Evolutionary conservation across 345 rosid genomes (phyloP).

Genomic region (Corchorus olitorius): DNA sequence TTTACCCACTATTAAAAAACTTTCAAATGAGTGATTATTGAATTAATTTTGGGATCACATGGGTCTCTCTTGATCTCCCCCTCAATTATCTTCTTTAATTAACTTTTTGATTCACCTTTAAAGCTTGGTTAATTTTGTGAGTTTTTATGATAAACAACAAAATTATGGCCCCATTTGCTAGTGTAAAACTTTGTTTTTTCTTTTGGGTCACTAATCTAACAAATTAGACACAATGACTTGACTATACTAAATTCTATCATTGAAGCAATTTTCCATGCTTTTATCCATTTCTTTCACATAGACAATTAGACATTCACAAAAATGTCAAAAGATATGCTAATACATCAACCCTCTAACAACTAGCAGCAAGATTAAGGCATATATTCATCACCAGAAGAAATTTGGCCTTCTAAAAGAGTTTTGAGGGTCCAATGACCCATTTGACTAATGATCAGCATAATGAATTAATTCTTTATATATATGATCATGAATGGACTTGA

Average conservation of each 20-base stretch:
- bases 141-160: constrained; percentile 30
- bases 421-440: neutral
- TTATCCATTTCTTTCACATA: neutral
- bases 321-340: neutral
- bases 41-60: constrained; percentile 24
- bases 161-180: constrained; percentile 12
- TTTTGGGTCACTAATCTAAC: constrained; percentile 6
- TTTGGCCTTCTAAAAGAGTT: neutral
- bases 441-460: neutral
- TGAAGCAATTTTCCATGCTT: neutral
- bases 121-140: constrained; percentile 22
- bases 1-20: constrained; percentile 22
- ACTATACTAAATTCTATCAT: neutral
- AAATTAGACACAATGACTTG: neutral
- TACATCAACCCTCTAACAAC: neutral
- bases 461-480: neutral
- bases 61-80: neutral
- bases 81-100: constrained; percentile 15
- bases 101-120: constrained; percentile 27
- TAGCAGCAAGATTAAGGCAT: neutral
- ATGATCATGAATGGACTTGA: too few species aligned
- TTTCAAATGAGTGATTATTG: constrained; percentile 41
- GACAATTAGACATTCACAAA: neutral
- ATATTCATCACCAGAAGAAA: neutral
- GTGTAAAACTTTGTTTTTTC: constrained; percentile 15